Percentiles rank a stretch among this genome's conserved stretches.
phyloP scores from a whole-genome alignment of 1,284 basidiomycete species.

The Microbotryomycetes sp. region DNA sequence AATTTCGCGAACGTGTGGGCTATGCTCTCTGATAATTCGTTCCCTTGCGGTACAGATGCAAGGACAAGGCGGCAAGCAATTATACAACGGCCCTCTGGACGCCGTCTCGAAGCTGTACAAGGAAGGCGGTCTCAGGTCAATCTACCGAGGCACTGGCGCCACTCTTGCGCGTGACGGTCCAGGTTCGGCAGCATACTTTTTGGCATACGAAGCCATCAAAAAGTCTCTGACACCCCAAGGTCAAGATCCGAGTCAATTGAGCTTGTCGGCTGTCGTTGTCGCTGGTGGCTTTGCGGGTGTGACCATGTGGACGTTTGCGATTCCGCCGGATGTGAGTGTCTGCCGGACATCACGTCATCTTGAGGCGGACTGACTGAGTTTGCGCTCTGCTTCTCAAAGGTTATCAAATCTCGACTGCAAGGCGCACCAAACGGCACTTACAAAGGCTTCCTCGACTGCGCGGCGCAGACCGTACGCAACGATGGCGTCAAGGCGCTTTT shows the following conservation, averaged over 20 bases:
- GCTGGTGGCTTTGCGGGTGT: constrained; percentile 94
- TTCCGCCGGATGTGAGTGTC: constrained; percentile 77
- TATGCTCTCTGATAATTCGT: neutral
- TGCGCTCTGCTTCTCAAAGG: constrained; percentile 46
- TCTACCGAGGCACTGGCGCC: constrained; percentile 87
- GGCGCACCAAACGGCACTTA: constrained; percentile 96
- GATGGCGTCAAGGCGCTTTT: constrained; percentile 86
- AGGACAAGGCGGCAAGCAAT: constrained; percentile 68
- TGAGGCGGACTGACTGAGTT: neutral
- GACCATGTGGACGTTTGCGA: constrained; percentile 94
- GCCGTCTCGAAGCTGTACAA: constrained; percentile 86
- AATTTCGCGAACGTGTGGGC: neutral
- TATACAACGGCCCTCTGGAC: constrained; percentile 88
- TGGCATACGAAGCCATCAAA: constrained; percentile 92
- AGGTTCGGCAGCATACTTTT: constrained; percentile 93
- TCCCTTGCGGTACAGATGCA: constrained; percentile 55
- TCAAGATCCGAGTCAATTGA: constrained; percentile 67
- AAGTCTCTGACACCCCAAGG: constrained; percentile 70
- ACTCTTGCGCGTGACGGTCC: constrained; percentile 93
- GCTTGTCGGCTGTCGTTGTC: constrained; percentile 77
- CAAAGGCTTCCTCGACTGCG: constrained; percentile 86
- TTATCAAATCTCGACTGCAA: constrained; percentile 92
- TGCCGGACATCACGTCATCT: neutral
- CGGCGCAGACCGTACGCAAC: constrained; percentile 79
- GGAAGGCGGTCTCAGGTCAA: constrained; percentile 85